These are phyloP conservation scores for Salvia miltiorrhiza DNA, from an alignment of 257 asterid species.

Conservation along the genomic window DNA sequence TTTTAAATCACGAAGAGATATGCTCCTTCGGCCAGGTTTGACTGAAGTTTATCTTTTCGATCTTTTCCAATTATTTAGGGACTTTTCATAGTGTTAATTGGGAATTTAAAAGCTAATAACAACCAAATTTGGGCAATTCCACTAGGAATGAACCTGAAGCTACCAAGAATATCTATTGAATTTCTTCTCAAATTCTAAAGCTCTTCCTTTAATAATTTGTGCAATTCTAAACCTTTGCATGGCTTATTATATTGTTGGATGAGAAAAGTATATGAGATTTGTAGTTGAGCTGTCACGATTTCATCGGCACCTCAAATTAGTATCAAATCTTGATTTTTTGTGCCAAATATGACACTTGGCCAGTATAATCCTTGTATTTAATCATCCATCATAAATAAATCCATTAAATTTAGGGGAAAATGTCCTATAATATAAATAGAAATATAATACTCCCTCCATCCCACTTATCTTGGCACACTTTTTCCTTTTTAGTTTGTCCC, in stretches of 20 bases:
- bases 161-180: neutral
- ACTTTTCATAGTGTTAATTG: neutral
- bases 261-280: neutral
- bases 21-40: neutral
- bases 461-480: no score
- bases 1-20: neutral
- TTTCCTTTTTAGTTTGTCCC: no score
- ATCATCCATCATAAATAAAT: no score
- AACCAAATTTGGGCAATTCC: neutral
- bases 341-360: no score
- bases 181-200: neutral
- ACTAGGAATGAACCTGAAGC: neutral
- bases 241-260: neutral
- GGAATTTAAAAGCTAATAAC: neutral
- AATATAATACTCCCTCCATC: no score
- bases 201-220: neutral
- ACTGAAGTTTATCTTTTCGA: neutral
- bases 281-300: no score
- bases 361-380: no score
- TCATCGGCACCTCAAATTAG: no score
- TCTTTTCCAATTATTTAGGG: neutral
- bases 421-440: no score
- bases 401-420: no score
- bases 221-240: neutral
- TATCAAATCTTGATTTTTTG: no score